These are phyloP conservation scores for Fusarium citri DNA, from an alignment of 2,329 filamentous ascomycete genomes.

Conservation along the genomic window DNA sequence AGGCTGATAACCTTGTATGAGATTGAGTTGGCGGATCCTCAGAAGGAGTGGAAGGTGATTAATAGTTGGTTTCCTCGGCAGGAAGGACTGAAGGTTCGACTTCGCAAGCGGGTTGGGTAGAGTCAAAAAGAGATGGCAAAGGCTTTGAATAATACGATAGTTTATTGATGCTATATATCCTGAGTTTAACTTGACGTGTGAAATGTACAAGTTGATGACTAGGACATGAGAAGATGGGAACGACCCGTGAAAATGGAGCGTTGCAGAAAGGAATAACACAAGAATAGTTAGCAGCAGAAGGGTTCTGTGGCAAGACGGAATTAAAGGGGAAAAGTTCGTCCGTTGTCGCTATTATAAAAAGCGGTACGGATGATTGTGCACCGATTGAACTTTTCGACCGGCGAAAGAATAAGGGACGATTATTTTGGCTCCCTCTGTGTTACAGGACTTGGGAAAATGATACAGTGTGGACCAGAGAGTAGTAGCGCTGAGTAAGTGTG, in stretches of 20 bases:
- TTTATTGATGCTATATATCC: too few species aligned
- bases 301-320: too few species aligned
- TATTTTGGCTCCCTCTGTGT: neutral
- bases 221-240: neutral
- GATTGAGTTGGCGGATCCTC: slow-evolving; percentile 38
- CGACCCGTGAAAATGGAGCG: neutral
- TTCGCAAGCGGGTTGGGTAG: neutral
- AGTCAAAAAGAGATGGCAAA: neutral
- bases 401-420: neutral
- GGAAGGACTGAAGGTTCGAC: slow-evolving; percentile 12
- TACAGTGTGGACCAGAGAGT: too few species aligned
- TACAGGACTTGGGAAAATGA: too few species aligned
- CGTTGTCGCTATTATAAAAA: neutral
- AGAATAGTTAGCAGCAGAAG: neutral
- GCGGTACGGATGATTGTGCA: neutral
- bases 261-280: neutral
- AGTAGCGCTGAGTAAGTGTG: too few species aligned
- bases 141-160: neutral
- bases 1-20: slow-evolving; percentile 57
- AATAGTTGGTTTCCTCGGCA: slow-evolving; percentile 35
- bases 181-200: too few species aligned
- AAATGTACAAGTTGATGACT: neutral
- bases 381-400: neutral
- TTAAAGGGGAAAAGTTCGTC: neutral
- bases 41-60: slow-evolving; percentile 42